Evolutionary conservation across 2,329 filamentous ascomycete species (phyloP).

Genomic region (Neonectria hederae): DNA sequence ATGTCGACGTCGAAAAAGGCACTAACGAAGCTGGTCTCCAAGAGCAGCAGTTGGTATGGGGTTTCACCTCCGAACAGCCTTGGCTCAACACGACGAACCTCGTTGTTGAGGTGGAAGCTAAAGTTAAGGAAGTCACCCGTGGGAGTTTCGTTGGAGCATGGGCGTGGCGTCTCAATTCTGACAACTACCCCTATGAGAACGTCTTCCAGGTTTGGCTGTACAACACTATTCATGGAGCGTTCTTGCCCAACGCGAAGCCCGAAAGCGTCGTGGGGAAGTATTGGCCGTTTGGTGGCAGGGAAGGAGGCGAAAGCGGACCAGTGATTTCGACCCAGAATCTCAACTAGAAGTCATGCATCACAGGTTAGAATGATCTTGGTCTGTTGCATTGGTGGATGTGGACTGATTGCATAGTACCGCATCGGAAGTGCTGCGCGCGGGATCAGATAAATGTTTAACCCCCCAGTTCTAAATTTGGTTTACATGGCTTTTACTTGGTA

Average conservation of each 20-base stretch:
- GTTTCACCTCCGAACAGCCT: constrained; percentile 9
- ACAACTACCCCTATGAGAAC: constrained; percentile 11
- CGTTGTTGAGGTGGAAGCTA: background rate
- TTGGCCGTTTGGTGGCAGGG: background rate
- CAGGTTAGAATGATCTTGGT: too few relatives aligned
- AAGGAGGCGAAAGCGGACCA: background rate
- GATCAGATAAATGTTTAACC: too few relatives aligned
- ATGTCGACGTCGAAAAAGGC: constrained; percentile 12
- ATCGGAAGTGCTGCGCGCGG: too few relatives aligned
- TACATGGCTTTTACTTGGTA: too few relatives aligned
- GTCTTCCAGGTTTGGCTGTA: constrained; percentile 18
- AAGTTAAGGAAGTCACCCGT: background rate
- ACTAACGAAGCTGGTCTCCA: background rate
- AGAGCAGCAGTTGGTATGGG: constrained; percentile 4
- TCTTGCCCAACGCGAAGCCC: background rate
- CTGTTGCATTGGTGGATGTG: too few relatives aligned
- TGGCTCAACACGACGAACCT: background rate
- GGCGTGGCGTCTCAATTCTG: constrained; percentile 13
- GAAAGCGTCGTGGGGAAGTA: background rate
- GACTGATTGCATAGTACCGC: too few relatives aligned
- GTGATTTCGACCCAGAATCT: background rate
- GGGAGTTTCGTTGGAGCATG: background rate
- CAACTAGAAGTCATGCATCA: background rate
- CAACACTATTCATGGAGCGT: background rate
- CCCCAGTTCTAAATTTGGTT: too few relatives aligned